Conservation (phyloP, 805 yeast species). For the Saccharomycopsis selenospora region DNA sequence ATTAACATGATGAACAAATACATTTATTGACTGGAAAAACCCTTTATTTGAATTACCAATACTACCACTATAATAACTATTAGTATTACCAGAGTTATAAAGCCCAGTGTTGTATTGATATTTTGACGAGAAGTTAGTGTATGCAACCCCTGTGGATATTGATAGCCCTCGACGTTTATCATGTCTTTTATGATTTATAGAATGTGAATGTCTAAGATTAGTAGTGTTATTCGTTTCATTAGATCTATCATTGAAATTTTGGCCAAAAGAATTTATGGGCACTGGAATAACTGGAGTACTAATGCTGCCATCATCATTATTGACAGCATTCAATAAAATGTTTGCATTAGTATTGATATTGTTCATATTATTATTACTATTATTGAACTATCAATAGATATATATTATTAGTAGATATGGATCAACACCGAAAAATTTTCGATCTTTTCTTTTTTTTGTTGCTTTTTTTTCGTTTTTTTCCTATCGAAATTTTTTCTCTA, state of each 20-base stretch:
- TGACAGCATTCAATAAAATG: background rate
- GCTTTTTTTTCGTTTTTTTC: too few relatives aligned
- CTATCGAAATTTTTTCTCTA: too few relatives aligned
- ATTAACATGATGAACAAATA: background rate
- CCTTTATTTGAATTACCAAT: background rate
- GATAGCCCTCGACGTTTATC: constrained; percentile 15
- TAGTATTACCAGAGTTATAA: background rate
- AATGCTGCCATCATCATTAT: background rate
- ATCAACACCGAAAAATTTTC: too few relatives aligned
- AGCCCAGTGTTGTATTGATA: background rate
- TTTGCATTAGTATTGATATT: background rate
- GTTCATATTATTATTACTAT: too few relatives aligned
- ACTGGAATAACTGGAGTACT: background rate
- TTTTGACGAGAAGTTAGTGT: constrained; percentile 18
- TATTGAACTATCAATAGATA: too few relatives aligned
- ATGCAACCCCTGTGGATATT: constrained; percentile 19
- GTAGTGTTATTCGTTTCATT: too few relatives aligned
- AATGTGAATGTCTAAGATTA: background rate
- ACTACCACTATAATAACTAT: background rate
- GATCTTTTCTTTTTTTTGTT: too few relatives aligned
- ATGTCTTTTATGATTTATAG: background rate
- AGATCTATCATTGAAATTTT: background rate
- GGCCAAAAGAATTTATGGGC: constrained; percentile 2
- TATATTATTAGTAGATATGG: too few relatives aligned
- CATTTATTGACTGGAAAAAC: background rate